Conservation (phyloP, 139 green algal species). For the Chlamydomonas sp. region DNA sequence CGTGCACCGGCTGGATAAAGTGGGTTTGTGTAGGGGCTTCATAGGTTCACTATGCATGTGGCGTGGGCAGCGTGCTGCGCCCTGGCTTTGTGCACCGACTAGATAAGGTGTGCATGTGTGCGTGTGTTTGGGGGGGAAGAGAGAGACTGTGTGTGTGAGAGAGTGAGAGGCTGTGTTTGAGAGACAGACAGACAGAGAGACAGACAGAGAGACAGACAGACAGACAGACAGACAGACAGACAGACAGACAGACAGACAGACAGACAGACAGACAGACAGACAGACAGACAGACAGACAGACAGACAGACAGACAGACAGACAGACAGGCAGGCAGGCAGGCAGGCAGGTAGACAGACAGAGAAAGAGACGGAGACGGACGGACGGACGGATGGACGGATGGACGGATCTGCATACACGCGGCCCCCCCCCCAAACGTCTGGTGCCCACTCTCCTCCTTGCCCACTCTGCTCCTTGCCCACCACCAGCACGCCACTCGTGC, state of each 20-base stretch:
- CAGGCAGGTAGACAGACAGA: too few relatives aligned
- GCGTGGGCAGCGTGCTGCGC: constrained; percentile 36
- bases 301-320: constrained; percentile 60
- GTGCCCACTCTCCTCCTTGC: too few relatives aligned
- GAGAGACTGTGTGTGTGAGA: too few relatives aligned
- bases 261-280: constrained; percentile 1
- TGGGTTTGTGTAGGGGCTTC: constrained; percentile 52
- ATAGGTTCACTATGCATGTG: constrained; percentile 51
- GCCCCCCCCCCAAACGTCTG: too few relatives aligned
- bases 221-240: constrained; percentile 21
- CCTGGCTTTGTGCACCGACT: constrained; percentile 94
- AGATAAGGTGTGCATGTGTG: background rate
- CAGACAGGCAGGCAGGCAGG: too few relatives aligned
- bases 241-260: constrained; percentile 13
- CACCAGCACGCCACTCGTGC: too few relatives aligned
- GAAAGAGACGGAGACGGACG: too few relatives aligned
- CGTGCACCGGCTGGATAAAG: constrained; percentile 93
- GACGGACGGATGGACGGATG: too few relatives aligned
- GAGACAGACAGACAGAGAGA: constrained; percentile 18
- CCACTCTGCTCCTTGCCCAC: too few relatives aligned
- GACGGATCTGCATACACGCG: constrained; percentile 93
- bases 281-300: constrained; percentile 10
- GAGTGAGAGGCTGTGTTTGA: too few relatives aligned
- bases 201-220: constrained; percentile 21
- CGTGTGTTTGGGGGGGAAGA: background rate